Percentiles rank a stretch among this genome's conserved stretches.
Conservation (phyloP, 768 basidiomycete species). For the Mrakia frigida region DNA sequence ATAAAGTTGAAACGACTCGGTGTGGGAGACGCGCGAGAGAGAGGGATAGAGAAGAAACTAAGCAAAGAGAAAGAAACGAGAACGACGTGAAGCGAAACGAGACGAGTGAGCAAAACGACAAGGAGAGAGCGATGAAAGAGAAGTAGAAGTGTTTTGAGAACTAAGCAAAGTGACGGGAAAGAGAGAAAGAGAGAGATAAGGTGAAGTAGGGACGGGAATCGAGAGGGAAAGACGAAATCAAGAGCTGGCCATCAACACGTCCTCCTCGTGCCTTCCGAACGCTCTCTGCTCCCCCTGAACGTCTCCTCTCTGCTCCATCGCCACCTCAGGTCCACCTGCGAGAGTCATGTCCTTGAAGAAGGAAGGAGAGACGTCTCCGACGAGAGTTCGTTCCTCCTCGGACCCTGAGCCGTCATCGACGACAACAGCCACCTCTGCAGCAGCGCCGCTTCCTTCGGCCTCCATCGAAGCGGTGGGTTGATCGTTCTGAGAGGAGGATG, state of each 20-base stretch:
- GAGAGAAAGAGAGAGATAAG: neutral
- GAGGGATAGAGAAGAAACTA: no score
- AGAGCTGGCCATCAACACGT: no score
- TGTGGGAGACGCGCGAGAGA: no score
- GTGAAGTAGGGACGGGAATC: neutral
- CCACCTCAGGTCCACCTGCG: neutral
- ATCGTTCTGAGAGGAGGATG: no score
- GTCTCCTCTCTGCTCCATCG: neutral
- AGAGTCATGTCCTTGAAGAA: neutral
- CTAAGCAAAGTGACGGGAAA: neutral
- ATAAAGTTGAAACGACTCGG: neutral
- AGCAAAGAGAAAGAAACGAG: no score
- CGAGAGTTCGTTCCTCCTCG: neutral
- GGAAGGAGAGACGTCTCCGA: neutral
- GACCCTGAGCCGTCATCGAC: neutral
- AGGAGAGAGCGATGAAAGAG: neutral
- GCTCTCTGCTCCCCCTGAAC: no score
- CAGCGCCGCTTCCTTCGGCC: neutral
- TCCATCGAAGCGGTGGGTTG: no score
- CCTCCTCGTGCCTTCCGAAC: no score
- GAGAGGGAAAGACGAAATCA: neutral
- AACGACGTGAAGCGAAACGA: no score
- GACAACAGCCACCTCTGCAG: neutral
- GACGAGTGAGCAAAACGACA: no score
- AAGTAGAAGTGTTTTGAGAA: neutral